Conservation (phyloP, 306 rosid genomes). For the Hippophae gyantsensis region DNA sequence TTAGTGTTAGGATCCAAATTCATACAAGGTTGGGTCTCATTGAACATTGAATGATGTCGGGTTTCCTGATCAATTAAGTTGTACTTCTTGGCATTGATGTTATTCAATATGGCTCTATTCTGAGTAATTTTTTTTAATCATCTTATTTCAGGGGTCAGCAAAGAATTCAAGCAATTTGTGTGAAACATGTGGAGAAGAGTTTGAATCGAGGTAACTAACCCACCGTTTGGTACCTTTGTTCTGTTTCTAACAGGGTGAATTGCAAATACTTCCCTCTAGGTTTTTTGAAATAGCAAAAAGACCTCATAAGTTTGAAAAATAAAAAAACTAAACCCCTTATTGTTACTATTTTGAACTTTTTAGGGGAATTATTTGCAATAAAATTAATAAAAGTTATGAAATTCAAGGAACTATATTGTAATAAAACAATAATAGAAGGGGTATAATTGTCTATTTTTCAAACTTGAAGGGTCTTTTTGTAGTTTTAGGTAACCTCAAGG, state of each 20-base stretch:
- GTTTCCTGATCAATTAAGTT: neutral
- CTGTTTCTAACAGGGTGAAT: neutral
- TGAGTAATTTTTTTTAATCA: neutral
- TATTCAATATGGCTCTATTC: neutral
- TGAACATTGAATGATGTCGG: neutral
- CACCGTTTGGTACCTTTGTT: neutral
- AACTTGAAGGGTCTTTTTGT: too few species aligned
- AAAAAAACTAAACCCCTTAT: too few species aligned
- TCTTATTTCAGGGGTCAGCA: slow-evolving; percentile 35
- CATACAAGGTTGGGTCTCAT: neutral
- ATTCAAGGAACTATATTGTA: too few species aligned
- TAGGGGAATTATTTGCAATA: too few species aligned
- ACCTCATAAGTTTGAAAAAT: too few species aligned
- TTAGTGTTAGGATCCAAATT: neutral
- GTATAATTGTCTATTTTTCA: too few species aligned
- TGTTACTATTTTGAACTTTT: too few species aligned
- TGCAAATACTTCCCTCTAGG: too few species aligned
- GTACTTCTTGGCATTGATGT: neutral
- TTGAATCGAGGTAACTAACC: slow-evolving; percentile 64
- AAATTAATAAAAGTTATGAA: too few species aligned
- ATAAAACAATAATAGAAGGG: too few species aligned
- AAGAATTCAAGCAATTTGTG: slow-evolving; percentile 52
- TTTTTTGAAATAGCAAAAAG: too few species aligned
- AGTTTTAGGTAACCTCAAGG: too few species aligned
- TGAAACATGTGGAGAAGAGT: slow-evolving; percentile 72